These are phyloP conservation scores for Nannizzia gypsea DNA, from an alignment of 2,329 filamentous ascomycete species.

Conservation along the genomic window DNA sequence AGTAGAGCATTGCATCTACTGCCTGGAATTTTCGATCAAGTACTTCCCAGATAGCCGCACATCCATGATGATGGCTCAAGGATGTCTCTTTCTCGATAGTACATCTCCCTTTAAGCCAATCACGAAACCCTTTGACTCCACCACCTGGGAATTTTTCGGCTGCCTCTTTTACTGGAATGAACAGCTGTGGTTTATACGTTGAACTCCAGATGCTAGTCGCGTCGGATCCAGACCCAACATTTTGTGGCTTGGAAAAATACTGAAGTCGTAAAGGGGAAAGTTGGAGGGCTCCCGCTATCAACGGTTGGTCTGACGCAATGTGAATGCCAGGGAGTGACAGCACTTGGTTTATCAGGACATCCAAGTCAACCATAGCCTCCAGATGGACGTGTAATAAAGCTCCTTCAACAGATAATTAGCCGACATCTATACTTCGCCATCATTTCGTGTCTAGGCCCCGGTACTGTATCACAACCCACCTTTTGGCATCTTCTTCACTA, in stretches of 20 bases:
- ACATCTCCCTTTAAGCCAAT: conserved; percentile 63
- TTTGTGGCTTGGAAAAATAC: conserved; percentile 38
- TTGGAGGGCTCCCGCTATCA: conserved; percentile 45
- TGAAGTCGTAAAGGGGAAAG: conserved; percentile 50
- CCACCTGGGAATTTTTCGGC: conserved; percentile 64
- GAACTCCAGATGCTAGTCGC: conserved; percentile 47
- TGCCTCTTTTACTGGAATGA: conserved; percentile 48
- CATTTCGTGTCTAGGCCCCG: not conserved
- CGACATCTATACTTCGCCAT: not conserved
- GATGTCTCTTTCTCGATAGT: conserved; percentile 63
- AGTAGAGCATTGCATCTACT: conserved; percentile 66
- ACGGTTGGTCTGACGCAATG: conserved; percentile 48
- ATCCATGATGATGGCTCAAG: conserved; percentile 66
- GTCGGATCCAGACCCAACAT: conserved; percentile 23
- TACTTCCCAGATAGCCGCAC: conserved; percentile 73
- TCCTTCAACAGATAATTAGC: conserved; percentile 1
- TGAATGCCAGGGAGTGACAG: conserved; percentile 62
- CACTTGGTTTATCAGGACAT: conserved; percentile 62
- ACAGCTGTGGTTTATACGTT: conserved; percentile 48
- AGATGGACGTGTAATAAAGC: conserved; percentile 74
- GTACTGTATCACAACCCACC: conserved; percentile 36
- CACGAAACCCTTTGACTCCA: conserved; percentile 57
- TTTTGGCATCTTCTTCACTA: conserved; percentile 83
- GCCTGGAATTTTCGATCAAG: conserved; percentile 65
- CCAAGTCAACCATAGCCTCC: conserved; percentile 81